Conservation (phyloP, 2,329 filamentous ascomycete genomes). For the Endoconidiophora laricicola region DNA sequence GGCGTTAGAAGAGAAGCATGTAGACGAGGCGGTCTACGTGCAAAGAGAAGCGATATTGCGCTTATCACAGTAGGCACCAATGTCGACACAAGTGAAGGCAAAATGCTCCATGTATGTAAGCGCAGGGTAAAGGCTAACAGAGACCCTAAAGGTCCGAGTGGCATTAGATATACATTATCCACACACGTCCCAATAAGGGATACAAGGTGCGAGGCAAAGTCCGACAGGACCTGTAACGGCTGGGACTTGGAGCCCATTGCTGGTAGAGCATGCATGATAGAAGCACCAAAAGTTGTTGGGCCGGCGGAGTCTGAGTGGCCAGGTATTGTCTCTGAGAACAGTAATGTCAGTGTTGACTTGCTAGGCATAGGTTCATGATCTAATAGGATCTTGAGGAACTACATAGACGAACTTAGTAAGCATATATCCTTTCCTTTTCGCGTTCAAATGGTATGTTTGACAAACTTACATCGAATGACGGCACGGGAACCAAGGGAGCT, state of each 20-base stretch:
- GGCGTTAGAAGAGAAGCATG: background rate
- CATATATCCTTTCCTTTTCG: background rate
- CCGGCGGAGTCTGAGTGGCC: slow-evolving; percentile 27
- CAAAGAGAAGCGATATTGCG: slow-evolving; percentile 4
- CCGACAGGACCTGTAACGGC: slow-evolving; percentile 40
- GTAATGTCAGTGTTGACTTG: no score
- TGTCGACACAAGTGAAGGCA: slow-evolving; percentile 39
- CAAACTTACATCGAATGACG: slow-evolving; percentile 9
- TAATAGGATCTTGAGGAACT: slow-evolving; percentile 47
- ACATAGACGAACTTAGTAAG: background rate
- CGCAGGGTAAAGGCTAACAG: slow-evolving; percentile 48
- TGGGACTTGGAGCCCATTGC: slow-evolving; percentile 32
- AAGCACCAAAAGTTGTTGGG: slow-evolving; percentile 39
- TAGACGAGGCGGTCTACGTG: background rate
- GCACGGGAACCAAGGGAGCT: background rate
- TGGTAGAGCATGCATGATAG: slow-evolving; percentile 52
- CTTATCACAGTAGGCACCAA: slow-evolving; percentile 27
- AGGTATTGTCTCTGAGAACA: slow-evolving; percentile 36
- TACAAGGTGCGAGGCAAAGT: slow-evolving; percentile 47
- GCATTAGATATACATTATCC: slow-evolving; percentile 43
- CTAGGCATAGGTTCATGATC: slow-evolving; percentile 33
- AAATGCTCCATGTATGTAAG: slow-evolving; percentile 40
- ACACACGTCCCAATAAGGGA: slow-evolving; percentile 53
- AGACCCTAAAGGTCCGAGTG: slow-evolving; percentile 48
- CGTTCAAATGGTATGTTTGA: background rate